Base-by-base conservation (phyloP, 2,329 filamentous ascomycete genomes). In the Nannizziopsis arthrosporioides region DNA sequence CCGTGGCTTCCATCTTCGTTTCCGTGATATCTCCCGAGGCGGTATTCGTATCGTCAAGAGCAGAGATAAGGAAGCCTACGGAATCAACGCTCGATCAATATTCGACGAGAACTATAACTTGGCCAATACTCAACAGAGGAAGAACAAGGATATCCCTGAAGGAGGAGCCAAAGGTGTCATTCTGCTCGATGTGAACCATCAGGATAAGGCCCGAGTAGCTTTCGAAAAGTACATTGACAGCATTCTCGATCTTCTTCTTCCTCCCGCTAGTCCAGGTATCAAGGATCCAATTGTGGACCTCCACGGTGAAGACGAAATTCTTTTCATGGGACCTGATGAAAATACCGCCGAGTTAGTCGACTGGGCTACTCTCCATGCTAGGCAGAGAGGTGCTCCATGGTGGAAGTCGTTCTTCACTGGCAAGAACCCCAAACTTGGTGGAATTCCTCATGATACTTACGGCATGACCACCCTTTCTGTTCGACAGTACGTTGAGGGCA, bases 381-480 rank as follows among this genome's bases (percentile, higher is more conserved):
- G 87, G 45, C 72, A 73, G 53, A 82, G 92, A 58, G 88, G 88
- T 40, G 92, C 92, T 3, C 87, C 88, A 22, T 98, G 90, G 87
- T 98, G 92, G 92, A 98, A 98, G 75, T 98, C 92, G 0, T 98
- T 98, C 78, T 98, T 98, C 76, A 98, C 92, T 1, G 92, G 92
- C 61, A 98, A 98, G 76, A 94, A 87, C 57, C 92, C 88, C 46
- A 92, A 85, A 68, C 77, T 98, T 11, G 92, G 92, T 54, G 92
- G 92, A 63, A 98, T 98, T 57, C 92, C 92, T 34, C 92, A 98
- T 68, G 92, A 98, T 65, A 71, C 75, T 36, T 98, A 98, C 62
- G 92, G 92, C 59, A 98, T 98, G 92, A 98, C 92, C 0, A 96
- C 92, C 0, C 71, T 96, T 49, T 95, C 89, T 5, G 90, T 98